Conservation (phyloP, 1,284 basidiomycete genomes). For the Pisolithus thermaeus region DNA sequence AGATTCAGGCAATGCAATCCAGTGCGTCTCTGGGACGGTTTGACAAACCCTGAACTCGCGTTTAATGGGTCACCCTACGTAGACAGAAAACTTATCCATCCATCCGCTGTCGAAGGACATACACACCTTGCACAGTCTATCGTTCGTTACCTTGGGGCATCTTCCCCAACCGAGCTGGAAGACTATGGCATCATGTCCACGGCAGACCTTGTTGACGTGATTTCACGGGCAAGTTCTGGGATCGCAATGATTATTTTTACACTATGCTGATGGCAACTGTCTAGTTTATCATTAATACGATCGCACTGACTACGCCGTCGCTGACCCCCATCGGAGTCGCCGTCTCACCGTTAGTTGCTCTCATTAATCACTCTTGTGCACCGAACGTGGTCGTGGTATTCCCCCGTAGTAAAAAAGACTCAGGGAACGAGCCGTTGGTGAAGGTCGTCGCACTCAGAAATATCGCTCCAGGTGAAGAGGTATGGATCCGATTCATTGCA, state of each 20-base stretch:
- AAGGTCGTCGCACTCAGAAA: constrained; percentile 65
- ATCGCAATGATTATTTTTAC: neutral
- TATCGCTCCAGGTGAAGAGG: constrained; percentile 68
- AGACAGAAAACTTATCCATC: constrained; percentile 49
- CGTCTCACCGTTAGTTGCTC: constrained; percentile 71
- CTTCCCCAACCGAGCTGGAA: constrained; percentile 51
- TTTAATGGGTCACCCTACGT: constrained; percentile 2
- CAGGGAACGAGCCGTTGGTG: constrained; percentile 55
- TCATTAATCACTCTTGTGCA: constrained; percentile 88
- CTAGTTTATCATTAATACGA: constrained; percentile 87
- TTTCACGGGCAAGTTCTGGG: constrained; percentile 51
- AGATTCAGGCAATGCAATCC: constrained; percentile 69
- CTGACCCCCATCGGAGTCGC: constrained; percentile 77
- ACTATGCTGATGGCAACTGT: neutral
- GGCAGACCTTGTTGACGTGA: constrained; percentile 60
- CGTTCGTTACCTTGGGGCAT: constrained; percentile 58
- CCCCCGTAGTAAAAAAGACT: constrained; percentile 44
- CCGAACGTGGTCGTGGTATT: constrained; percentile 92
- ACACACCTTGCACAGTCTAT: constrained; percentile 66
- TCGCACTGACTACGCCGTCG: constrained; percentile 74
- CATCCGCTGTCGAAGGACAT: constrained; percentile 48
- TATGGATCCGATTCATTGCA: constrained; percentile 22
- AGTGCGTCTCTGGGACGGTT: constrained; percentile 42
- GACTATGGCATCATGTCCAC: constrained; percentile 52
- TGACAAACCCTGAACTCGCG: neutral